Evolutionary conservation across 495 filamentous ascomycete genomes (phyloP), one percentile per base, ranked within the genome.

Genomic region (Corynascus novoguineensis): DNA sequence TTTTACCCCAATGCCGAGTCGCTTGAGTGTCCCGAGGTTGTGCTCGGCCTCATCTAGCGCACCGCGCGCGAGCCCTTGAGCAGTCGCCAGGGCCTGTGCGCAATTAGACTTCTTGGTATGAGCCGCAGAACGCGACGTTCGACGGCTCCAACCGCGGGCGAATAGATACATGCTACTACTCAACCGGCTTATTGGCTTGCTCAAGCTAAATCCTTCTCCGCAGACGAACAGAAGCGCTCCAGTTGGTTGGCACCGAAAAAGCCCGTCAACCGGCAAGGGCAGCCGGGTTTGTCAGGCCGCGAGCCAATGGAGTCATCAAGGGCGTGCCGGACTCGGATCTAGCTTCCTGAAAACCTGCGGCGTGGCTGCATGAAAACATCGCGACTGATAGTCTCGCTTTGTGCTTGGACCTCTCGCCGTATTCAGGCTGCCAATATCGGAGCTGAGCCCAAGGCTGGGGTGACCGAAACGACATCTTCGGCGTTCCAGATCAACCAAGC

Each of bases 331-430:
- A 56, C 56, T 50, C 32, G 57, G 50, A 53, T 42, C 48, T 38
- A 37, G 51, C 38, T 51, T 44, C 53, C 46, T 60, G 52, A 53
- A 34, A 35, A 17, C 17, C 12, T 38, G 53, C 21, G 32, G 44
- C 37, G 21, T n/a, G 38, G 45, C 37, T 60, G 52, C 59, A 60
- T 53, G 53, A 49, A 41, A 48, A 34, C 49, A 46, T 37, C 45
- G 37, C 34, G 25, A 4, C 11, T n/a, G n/a, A n/a, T n/a, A 19
- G 47, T 27, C 19, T 47, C 14, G 22, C 40, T 31, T n/a, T 31
- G 47, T 22, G 59, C 48, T 53, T 53, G 41, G 47, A 37, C 52
- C 29, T 47, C 38, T 12, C 22, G 24, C 10, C 42, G 41, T 25
- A 38, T 11, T 34, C 49, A 29, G 53, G 41, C 42, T 4, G 51